phyloP scores from a whole-genome alignment of 495 filamentous ascomycete genomes.

The Penicillium subrubescens region DNA sequence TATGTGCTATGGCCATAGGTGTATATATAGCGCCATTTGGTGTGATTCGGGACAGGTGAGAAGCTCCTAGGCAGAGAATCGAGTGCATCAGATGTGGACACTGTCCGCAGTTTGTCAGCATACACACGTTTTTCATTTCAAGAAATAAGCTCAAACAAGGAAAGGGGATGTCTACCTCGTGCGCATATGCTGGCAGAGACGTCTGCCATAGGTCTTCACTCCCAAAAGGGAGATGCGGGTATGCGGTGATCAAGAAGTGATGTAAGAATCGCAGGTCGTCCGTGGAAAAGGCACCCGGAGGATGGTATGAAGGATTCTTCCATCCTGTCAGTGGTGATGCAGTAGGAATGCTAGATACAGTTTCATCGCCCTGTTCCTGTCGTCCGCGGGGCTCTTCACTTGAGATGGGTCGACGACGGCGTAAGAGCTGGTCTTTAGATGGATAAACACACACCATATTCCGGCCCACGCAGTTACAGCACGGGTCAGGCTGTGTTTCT shows the following conservation, averaged over 20 bases:
- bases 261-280: constrained; percentile 62
- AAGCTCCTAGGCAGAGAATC: background rate
- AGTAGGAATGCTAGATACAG: background rate
- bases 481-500: background rate
- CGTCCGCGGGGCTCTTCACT: background rate
- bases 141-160: background rate
- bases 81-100: background rate
- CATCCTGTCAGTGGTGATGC: background rate
- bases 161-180: background rate
- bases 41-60: background rate
- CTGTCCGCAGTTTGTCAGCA: background rate
- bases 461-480: background rate
- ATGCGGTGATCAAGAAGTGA: constrained; percentile 56
- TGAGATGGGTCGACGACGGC: background rate
- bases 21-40: background rate
- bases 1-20: background rate
- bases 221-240: background rate
- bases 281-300: background rate
- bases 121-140: background rate
- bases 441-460: background rate
- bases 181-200: background rate
- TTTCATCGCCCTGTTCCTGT: background rate
- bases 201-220: background rate
- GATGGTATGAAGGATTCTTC: background rate
- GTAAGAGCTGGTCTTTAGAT: background rate